These are phyloP conservation scores for Penstemon eatonii DNA, from an alignment of 257 asterid genomes.

Conservation along the genomic window DNA sequence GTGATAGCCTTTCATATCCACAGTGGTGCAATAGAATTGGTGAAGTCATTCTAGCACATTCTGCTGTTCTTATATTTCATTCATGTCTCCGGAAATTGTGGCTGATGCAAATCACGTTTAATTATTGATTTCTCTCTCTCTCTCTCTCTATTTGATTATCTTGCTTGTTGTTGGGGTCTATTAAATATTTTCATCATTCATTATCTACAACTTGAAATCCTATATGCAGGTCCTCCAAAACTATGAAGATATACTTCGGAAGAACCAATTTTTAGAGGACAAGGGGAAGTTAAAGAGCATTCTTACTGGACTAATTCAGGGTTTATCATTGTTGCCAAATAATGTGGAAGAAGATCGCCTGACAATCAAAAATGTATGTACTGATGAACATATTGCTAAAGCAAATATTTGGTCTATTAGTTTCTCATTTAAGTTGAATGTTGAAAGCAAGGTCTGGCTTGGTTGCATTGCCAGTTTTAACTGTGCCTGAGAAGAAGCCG, in stretches of 20 bases:
- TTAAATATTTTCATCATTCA: not conserved
- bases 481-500: not conserved
- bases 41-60: slow-evolving; percentile 3
- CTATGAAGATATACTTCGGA: slow-evolving; percentile 62
- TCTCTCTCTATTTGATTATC: not conserved
- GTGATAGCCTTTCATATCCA: slow-evolving; percentile 10
- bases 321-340: slow-evolving; percentile 73
- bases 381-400: slow-evolving; percentile 25
- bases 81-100: slow-evolving; percentile 11
- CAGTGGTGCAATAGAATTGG: slow-evolving; percentile 17
- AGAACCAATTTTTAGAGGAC: slow-evolving; percentile 77
- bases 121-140: not conserved
- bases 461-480: slow-evolving; percentile 3
- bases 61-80: not conserved
- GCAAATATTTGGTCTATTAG: slow-evolving; percentile 11
- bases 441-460: slow-evolving; percentile 6
- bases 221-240: slow-evolving; percentile 72
- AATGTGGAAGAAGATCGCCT: slow-evolving; percentile 48
- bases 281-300: slow-evolving; percentile 66
- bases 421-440: slow-evolving; percentile 10
- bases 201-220: slow-evolving; percentile 7
- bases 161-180: slow-evolving; percentile 10
- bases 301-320: slow-evolving; percentile 70
- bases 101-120: slow-evolving; percentile 6
- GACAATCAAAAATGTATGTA: slow-evolving; percentile 53